phyloP scores from a whole-genome alignment of 225 moss, liverwort and hornwort genomes.

The Lunularia cruciata region DNA sequence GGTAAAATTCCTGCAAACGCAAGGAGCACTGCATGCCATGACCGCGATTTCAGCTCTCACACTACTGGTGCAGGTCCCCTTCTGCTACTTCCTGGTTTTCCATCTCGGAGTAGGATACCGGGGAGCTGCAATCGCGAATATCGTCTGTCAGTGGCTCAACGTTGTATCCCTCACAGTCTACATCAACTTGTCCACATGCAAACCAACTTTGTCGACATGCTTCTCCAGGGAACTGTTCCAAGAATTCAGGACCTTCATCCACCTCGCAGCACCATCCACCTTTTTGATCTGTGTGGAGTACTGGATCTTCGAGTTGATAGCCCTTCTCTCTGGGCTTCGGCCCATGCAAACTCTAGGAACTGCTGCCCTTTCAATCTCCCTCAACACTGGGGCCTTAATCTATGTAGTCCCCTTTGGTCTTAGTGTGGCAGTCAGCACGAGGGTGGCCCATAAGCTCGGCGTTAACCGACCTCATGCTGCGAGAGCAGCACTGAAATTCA shows the following conservation, averaged over 20 bases:
- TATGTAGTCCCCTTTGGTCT: conserved; percentile 59
- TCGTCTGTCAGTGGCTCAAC: conserved; percentile 56
- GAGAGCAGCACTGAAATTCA: conserved; percentile 45
- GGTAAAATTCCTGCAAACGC: conserved; percentile 62
- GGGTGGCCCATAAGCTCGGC: conserved; percentile 69
- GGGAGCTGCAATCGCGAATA: conserved; percentile 60
- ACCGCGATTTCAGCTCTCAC: too few relatives aligned
- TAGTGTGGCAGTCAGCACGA: conserved; percentile 55
- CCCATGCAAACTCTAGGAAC: conserved; percentile 68
- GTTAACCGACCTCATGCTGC: conserved; percentile 53
- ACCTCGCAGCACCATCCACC: too few relatives aligned
- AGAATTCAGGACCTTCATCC: too few relatives aligned
- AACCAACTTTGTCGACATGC: too few relatives aligned
- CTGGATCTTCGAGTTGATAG: conserved; percentile 70
- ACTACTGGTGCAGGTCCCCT: too few relatives aligned
- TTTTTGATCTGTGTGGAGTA: too few relatives aligned
- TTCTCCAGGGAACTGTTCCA: too few relatives aligned
- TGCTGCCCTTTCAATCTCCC: conserved; percentile 58
- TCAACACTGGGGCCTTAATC: conserved; percentile 49
- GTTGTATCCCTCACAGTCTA: conserved; percentile 39
- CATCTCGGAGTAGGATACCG: too few relatives aligned
- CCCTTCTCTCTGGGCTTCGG: conserved; percentile 63
- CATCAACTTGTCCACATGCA: too few relatives aligned
- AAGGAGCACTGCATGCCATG: conserved; percentile 60
- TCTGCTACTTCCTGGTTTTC: too few relatives aligned